Percentiles rank a stretch among this genome's conserved stretches.
phyloP scores from a whole-genome alignment of 371 early-diverging fungal species.

The Haplosporangium sp. region DNA sequence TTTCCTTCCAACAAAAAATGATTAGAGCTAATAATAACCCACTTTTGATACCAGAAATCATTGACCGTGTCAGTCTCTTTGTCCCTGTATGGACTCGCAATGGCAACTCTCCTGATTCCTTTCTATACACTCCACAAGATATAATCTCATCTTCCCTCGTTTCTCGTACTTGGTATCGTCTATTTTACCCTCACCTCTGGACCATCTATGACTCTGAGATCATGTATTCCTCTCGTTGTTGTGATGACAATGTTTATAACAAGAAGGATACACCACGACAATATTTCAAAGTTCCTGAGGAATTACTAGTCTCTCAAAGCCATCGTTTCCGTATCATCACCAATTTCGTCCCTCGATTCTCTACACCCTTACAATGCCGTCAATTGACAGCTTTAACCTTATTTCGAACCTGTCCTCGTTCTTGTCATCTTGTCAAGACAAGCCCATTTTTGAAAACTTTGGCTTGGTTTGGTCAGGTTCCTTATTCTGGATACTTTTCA shows the following conservation, averaged over 20 bases:
- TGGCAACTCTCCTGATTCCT: background rate
- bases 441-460: slow-evolving; percentile 9
- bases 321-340: slow-evolving; percentile 14
- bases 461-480: slow-evolving; percentile 14
- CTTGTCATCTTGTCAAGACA: slow-evolving; percentile 1
- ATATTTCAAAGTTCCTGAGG: slow-evolving; percentile 1
- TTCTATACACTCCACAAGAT: slow-evolving; percentile 11
- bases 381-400: slow-evolving; percentile 14
- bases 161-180: slow-evolving; percentile 15
- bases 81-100: slow-evolving; percentile 8
- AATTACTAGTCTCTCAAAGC: slow-evolving; percentile 3
- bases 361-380: slow-evolving; percentile 6
- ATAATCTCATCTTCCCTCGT: slow-evolving; percentile 14
- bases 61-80: slow-evolving; percentile 8
- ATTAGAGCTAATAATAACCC: slow-evolving; percentile 2
- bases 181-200: slow-evolving; percentile 28
- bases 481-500: slow-evolving; percentile 16
- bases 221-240: slow-evolving; percentile 6
- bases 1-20: background rate
- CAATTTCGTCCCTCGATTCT: background rate
- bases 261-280: background rate
- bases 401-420: background rate
- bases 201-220: slow-evolving; percentile 19
- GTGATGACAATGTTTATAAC: background rate
- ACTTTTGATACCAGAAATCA: slow-evolving; percentile 22